Conservation (phyloP, 371 early-diverging fungal species). For the Saksenaea vasiformis region DNA sequence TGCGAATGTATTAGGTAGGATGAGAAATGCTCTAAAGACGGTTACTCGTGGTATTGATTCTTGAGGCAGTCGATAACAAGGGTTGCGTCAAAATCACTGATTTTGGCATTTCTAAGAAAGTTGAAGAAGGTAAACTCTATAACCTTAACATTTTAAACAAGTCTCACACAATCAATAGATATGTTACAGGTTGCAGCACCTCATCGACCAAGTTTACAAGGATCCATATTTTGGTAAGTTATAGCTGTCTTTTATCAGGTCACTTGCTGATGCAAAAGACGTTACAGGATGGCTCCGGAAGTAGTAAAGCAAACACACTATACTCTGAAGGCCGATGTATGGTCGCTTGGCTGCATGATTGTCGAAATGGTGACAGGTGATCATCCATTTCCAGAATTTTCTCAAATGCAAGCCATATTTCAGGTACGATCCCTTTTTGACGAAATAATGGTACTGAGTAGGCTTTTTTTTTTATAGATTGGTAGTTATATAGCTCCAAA, state of each 20-base stretch:
- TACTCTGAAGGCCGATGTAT: conserved; percentile 85
- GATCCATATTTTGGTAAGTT: conserved; percentile 76
- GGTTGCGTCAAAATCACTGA: conserved; percentile 97
- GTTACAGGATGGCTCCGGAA: conserved; percentile 88
- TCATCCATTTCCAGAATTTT: conserved; percentile 92
- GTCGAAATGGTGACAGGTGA: conserved; percentile 96
- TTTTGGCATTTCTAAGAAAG: conserved; percentile 98
- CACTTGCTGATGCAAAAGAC: background rate
- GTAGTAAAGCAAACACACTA: conserved; percentile 84
- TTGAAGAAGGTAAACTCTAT: conserved; percentile 65
- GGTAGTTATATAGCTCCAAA: conserved; percentile 82
- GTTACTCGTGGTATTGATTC: background rate
- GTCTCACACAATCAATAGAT: conserved; percentile 11
- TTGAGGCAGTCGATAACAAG: conserved; percentile 74
- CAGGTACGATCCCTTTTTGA: conserved; percentile 37
- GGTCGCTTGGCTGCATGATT: conserved; percentile 91
- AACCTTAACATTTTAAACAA: background rate
- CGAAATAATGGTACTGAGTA: background rate
- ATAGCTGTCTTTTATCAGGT: background rate
- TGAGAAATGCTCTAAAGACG: background rate
- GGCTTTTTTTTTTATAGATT: conserved; percentile 46
- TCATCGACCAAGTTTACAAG: conserved; percentile 82
- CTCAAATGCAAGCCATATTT: conserved; percentile 93
- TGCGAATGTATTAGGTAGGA: conserved; percentile 81
- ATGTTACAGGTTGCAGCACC: conserved; percentile 32